Percentiles rank a stretch among this genome's conserved stretches.
Evolutionary conservation across 805 yeast species (phyloP).

Genomic region (Saturnispora saitoi): DNA sequence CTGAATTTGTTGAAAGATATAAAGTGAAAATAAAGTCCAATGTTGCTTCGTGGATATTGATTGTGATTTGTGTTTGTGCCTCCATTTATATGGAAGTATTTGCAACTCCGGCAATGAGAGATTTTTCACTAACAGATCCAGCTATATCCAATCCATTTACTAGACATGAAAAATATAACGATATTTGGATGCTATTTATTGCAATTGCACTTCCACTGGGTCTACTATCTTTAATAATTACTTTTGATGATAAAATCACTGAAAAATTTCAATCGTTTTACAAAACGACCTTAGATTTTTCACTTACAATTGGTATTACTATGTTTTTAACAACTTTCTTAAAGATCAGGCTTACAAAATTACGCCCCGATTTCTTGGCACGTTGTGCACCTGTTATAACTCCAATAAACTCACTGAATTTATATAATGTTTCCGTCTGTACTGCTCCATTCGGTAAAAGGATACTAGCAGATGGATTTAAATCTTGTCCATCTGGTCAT

Average conservation of each 20-base stretch:
- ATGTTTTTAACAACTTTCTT: conserved; percentile 60
- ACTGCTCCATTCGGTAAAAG: conserved; percentile 27
- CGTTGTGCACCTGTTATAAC: conserved; percentile 49
- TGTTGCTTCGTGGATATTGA: conserved; percentile 7
- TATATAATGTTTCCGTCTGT: conserved; percentile 27
- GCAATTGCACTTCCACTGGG: conserved; percentile 33
- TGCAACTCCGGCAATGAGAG: conserved; percentile 37
- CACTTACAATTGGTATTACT: conserved; percentile 34
- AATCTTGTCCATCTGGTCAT: conserved; percentile 78
- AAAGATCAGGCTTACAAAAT: conserved; percentile 76
- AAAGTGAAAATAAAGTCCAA: conserved; percentile 7
- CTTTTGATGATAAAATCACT: conserved; percentile 11
- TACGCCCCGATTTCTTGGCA: conserved; percentile 81
- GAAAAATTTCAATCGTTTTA: conserved; percentile 32
- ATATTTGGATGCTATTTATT: conserved; percentile 24
- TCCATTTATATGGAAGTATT: conserved; percentile 18
- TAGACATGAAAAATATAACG: conserved; percentile 31
- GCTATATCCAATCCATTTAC: conserved; percentile 43
- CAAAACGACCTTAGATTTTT: conserved; percentile 31
- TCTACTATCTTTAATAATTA: conserved; percentile 16
- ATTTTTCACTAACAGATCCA: conserved; percentile 34
- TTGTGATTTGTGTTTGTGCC: background rate
- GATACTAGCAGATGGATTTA: conserved; percentile 50
- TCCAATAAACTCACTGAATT: conserved; percentile 26
- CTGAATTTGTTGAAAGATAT: conserved; percentile 3